Evolutionary conservation across 1,284 basidiomycete genomes (phyloP), one percentile per base, ranked within the genome.

Genomic region (Afroboletus lepidellus): DNA sequence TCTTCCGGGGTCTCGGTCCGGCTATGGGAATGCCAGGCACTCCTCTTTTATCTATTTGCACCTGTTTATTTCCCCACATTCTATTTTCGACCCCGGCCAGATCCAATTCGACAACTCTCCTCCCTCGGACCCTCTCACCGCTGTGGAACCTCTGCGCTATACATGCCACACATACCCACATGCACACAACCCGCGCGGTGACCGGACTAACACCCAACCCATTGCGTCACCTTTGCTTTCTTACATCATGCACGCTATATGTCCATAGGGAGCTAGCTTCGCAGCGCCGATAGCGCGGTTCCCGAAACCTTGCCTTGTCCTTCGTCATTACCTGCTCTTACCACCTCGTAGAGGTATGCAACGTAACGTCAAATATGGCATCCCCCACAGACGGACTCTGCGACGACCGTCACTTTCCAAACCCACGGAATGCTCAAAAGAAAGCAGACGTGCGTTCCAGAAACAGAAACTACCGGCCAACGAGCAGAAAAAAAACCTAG

Each of bases 1-100:
- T 57, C 61, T 55, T 23, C 43, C 66, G 67, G 67, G 67, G 66
- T 65, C 58, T 68, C 67, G 64, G 64, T 64, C 64, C 64, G 64
- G 41, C 57, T 65, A 66, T 66, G 67, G 64, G 63, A 65, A 69
- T 53, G 25, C 33, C 50, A 63, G 63, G 60, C 51, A 65, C 63
- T 8, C 9, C 18, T 2, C 34, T 9, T 38, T 23, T 38, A 23
- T 39, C 8, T 63, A 30, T 63, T 66, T 64, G 25, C 29, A 0
- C 0, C n/a, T 65, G 37, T 66, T 66, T 60, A 46, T 51, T 49
- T 54, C 63, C 63, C 63, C 63, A 54, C 58, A 61, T 38, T 53
- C 49, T 58, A 58, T 64, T 50, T 48, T 46, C 25, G 59, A 46
- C 52, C 48, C 46, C 58, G 46, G 54, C 44, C 33, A 59, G 49